Evolutionary conservation across 2,329 filamentous ascomycete genomes (phyloP).

Genomic region (Neofusicoccum umdonicola): DNA sequence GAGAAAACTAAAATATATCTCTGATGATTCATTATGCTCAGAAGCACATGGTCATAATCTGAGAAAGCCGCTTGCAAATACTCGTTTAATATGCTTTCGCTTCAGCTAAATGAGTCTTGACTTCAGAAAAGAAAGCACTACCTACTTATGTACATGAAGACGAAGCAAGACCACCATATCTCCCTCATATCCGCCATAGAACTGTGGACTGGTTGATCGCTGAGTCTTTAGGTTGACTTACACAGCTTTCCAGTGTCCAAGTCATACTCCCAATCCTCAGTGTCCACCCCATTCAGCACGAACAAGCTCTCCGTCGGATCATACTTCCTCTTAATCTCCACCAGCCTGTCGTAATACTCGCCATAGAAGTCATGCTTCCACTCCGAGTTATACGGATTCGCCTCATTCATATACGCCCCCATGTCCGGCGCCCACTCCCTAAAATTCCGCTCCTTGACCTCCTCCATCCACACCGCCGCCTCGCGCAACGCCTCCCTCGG

Average conservation of each 20-base stretch:
- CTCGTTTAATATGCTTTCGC: too few relatives aligned
- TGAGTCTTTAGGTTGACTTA: neutral
- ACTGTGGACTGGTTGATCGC: too few relatives aligned
- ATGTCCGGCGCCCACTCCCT: constrained; percentile 20
- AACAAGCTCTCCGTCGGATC: constrained; percentile 23
- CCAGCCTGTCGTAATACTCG: constrained; percentile 15
- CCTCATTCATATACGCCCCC: constrained; percentile 25
- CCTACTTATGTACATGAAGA: too few relatives aligned
- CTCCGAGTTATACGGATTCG: constrained; percentile 19
- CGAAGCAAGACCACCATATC: too few relatives aligned
- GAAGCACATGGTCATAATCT: too few relatives aligned
- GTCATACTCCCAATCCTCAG: constrained; percentile 26
- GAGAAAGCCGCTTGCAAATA: too few relatives aligned
- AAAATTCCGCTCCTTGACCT: constrained; percentile 24
- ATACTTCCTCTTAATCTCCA: constrained; percentile 19
- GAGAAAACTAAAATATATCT: too few relatives aligned
- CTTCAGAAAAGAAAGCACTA: too few relatives aligned
- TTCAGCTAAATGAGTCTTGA: too few relatives aligned
- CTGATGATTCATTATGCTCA: too few relatives aligned
- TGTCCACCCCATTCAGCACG: constrained; percentile 25
- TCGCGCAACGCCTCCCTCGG: constrained; percentile 20
- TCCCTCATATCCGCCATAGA: too few relatives aligned
- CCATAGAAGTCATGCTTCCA: constrained; percentile 23
- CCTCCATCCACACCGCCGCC: constrained; percentile 21
- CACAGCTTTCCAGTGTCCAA: constrained; percentile 25